phyloP scores from a whole-genome alignment of 192 early-diverging fungal species.

The Backusella morwellensis region DNA sequence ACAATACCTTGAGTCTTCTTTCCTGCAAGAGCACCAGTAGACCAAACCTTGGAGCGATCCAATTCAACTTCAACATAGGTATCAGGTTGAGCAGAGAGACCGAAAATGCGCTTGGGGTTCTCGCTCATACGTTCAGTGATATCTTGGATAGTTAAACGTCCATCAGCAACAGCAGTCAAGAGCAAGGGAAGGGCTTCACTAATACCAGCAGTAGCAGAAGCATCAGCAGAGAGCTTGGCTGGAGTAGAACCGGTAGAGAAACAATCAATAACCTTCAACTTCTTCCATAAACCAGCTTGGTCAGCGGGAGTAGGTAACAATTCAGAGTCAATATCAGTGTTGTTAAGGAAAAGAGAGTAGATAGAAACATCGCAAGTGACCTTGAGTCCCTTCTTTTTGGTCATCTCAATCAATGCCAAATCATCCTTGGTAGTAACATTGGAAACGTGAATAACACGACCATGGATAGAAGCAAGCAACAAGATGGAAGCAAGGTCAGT shows the following conservation, averaged over 20 bases:
- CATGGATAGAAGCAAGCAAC: conserved; percentile 80
- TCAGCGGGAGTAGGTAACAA: conserved; percentile 52
- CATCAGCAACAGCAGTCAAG: conserved; percentile 79
- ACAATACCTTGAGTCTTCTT: conserved; percentile 68
- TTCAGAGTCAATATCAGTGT: conserved; percentile 20
- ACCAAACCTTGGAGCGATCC: conserved; percentile 63
- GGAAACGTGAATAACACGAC: conserved; percentile 84
- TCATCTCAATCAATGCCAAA: conserved; percentile 79
- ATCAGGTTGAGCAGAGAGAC: conserved; percentile 83
- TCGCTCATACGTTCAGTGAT: conserved; percentile 72
- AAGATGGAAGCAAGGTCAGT: conserved; percentile 87
- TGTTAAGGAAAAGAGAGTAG: conserved; percentile 73
- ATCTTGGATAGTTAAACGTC: conserved; percentile 76
- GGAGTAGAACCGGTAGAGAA: conserved; percentile 86
- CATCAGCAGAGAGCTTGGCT: conserved; percentile 53
- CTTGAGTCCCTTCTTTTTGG: conserved; percentile 80
- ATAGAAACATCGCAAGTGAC: conserved; percentile 94
- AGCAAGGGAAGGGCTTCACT: conserved; percentile 76
- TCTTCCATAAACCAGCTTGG: conserved; percentile 78
- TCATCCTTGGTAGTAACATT: conserved; percentile 80
- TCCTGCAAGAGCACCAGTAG: conserved; percentile 50
- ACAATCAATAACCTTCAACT: conserved; percentile 84
- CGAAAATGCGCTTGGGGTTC: conserved; percentile 91
- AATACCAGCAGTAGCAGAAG: conserved; percentile 53
- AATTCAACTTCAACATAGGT: conserved; percentile 96